Base-by-base conservation (phyloP, 1,139 yeast species). In the Saccharomycopsis phalli region DNA sequence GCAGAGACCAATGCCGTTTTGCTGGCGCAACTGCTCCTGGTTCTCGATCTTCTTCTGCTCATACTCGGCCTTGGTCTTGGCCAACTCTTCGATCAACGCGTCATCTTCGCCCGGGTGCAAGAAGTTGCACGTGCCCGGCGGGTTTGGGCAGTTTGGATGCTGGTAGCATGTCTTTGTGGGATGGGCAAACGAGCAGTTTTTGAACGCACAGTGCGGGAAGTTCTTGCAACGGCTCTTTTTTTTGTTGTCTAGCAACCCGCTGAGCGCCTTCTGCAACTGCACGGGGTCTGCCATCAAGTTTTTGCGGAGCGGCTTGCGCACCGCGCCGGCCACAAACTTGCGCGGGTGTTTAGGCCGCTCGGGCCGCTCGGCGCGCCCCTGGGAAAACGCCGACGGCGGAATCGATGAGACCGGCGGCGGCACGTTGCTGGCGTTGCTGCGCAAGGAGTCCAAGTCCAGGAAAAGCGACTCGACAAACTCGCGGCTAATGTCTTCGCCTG, bases 51-150 rank as follows among this genome's bases (percentile, higher is more conserved):
- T 64, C 54, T 59, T 65, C 54, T 59, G 65, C 46, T 70, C 73
- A 52, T 57, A 70, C 52, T 71, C 76, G 51, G 68, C 68, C 54
- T 68, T 72, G 17, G 75, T 69, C 53, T 68, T 69, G 53, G 77
- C 83, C 46, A 76, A 65, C 57, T 77, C 81, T 31, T 73, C 75
- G 61, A 79, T 76, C 52, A 81, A 65, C 30, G 55, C 84, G 50
- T 71, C 80, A 58, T 84, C 95, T 61, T 84, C 84, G 47, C 81
- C 83, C 8, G 94, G 88, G 57, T 86, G 95, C 51, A 86, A 64
- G 53, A 64, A 83, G 50, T 76, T 78, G 60, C 95, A 86, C 0
- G 93, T 81, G 16, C 94, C 94, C 21, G 82, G 81, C 4, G 80
- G 73, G 52, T 81, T 79, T 21, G 82, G 71, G 62, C 95, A 86